Percentiles rank a stretch among this genome's conserved stretches.
These are phyloP conservation scores for Exophiala spinifera DNA, from an alignment of 2,329 filamentous ascomycete species.

Conservation along the genomic window DNA sequence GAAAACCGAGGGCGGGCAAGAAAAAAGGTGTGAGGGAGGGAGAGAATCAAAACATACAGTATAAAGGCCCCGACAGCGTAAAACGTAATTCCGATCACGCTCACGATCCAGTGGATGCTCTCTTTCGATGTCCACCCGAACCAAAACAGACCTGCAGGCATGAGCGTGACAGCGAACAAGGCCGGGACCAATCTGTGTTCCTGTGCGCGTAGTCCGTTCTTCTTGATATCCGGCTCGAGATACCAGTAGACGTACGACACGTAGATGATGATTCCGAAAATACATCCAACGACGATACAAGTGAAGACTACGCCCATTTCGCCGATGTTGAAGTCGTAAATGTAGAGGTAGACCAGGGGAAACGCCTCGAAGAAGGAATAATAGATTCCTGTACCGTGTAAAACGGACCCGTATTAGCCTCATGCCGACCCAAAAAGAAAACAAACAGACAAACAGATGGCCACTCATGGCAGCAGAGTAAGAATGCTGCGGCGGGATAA, in stretches of 20 bases:
- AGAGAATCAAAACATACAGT: slow-evolving; percentile 10
- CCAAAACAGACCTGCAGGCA: slow-evolving; percentile 59
- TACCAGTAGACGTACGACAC: slow-evolving; percentile 52
- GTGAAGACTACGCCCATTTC: slow-evolving; percentile 60
- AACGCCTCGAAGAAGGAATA: slow-evolving; percentile 65
- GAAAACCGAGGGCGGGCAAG: too few species aligned
- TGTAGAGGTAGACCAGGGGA: slow-evolving; percentile 58
- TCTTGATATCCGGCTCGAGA: slow-evolving; percentile 48
- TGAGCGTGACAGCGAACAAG: slow-evolving; percentile 49
- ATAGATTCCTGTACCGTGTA: slow-evolving; percentile 26
- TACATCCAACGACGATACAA: slow-evolving; percentile 56
- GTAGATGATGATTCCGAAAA: slow-evolving; percentile 52
- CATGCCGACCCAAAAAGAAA: slow-evolving; percentile 34
- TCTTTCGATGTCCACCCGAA: slow-evolving; percentile 37
- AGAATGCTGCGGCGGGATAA: slow-evolving; percentile 57
- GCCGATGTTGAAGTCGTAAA: slow-evolving; percentile 60
- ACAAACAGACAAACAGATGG: too few species aligned
- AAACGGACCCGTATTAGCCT: slow-evolving; percentile 46
- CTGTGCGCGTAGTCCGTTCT: slow-evolving; percentile 50
- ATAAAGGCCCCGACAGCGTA: slow-evolving; percentile 27
- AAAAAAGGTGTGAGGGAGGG: too few species aligned
- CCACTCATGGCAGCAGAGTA: slow-evolving; percentile 51
- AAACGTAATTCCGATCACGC: slow-evolving; percentile 23
- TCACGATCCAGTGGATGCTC: slow-evolving; percentile 37
- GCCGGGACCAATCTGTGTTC: slow-evolving; percentile 55